Conservation (phyloP, 768 basidiomycete genomes). For the Auriscalpium microsporum region DNA sequence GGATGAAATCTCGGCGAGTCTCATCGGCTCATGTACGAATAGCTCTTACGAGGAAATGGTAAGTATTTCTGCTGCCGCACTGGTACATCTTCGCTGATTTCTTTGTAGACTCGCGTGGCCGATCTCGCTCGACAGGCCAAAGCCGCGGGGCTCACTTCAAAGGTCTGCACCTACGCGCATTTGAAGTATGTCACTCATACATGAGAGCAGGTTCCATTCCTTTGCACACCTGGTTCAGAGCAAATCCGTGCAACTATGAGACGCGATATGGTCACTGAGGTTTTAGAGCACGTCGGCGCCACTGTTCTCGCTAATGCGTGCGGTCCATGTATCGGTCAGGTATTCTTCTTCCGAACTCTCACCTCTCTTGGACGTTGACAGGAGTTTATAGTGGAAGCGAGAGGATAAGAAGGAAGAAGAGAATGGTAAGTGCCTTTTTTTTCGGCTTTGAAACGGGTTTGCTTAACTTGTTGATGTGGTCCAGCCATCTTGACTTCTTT, state of each 20-base stretch:
- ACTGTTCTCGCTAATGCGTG: slow-evolving; percentile 95
- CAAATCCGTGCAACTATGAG: slow-evolving; percentile 97
- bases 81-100: background rate
- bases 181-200: background rate
- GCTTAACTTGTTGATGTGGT: background rate
- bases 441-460: slow-evolving; percentile 1
- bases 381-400: slow-evolving; percentile 71
- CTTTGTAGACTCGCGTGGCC: slow-evolving; percentile 73
- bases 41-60: slow-evolving; percentile 97
- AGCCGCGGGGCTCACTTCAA: slow-evolving; percentile 67
- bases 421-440: slow-evolving; percentile 52
- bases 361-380: background rate
- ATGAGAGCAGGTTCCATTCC: slow-evolving; percentile 62
- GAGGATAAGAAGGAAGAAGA: slow-evolving; percentile 81
- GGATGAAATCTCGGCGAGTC: slow-evolving; percentile 79
- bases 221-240: slow-evolving; percentile 88
- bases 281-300: slow-evolving; percentile 84
- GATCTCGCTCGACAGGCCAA: slow-evolving; percentile 87
- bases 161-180: slow-evolving; percentile 31
- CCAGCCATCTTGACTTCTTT: slow-evolving; percentile 93
- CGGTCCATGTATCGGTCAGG: slow-evolving; percentile 97
- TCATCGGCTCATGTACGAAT: slow-evolving; percentile 99
- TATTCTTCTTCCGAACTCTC: slow-evolving; percentile 18
- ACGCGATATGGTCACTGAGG: slow-evolving; percentile 78
- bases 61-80: slow-evolving; percentile 4